Conservation (phyloP, 176 grass and related monocot genomes). For the Coix lacrymajobi region DNA sequence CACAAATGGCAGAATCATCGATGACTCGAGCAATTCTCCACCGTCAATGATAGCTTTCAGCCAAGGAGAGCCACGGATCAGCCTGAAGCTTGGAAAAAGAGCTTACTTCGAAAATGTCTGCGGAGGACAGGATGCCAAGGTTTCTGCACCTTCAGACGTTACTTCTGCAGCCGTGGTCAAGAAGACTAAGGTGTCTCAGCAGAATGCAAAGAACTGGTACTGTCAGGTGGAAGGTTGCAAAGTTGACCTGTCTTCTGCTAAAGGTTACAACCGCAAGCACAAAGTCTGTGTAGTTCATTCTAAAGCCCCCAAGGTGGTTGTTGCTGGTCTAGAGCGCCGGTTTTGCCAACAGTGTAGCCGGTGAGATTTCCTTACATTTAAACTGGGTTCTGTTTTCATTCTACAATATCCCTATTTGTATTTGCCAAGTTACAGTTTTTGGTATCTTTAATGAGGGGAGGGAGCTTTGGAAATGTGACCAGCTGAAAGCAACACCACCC, state of each 20-base stretch:
- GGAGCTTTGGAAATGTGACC: neutral
- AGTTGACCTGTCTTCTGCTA: slow-evolving; percentile 50
- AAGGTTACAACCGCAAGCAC: slow-evolving; percentile 78
- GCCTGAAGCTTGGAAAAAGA: slow-evolving; percentile 38
- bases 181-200: slow-evolving; percentile 31
- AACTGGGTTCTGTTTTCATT: neutral
- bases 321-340: slow-evolving; percentile 64
- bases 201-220: slow-evolving; percentile 9
- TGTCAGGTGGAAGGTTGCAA: slow-evolving; percentile 78
- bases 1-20: neutral
- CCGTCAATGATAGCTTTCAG: neutral
- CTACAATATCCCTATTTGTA: neutral
- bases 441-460: neutral
- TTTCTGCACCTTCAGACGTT: neutral
- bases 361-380: slow-evolving; percentile 17
- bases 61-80: slow-evolving; percentile 18
- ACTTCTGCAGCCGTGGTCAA: neutral
- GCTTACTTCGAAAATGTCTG: slow-evolving; percentile 35
- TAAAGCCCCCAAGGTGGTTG: slow-evolving; percentile 57
- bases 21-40: neutral
- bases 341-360: slow-evolving; percentile 86
- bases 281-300: slow-evolving; percentile 62
- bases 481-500: neutral
- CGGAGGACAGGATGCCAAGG: slow-evolving; percentile 17
- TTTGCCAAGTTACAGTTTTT: neutral